Conservation (phyloP, 371 early-diverging fungal species). For the Rhizopus delemar region DNA sequence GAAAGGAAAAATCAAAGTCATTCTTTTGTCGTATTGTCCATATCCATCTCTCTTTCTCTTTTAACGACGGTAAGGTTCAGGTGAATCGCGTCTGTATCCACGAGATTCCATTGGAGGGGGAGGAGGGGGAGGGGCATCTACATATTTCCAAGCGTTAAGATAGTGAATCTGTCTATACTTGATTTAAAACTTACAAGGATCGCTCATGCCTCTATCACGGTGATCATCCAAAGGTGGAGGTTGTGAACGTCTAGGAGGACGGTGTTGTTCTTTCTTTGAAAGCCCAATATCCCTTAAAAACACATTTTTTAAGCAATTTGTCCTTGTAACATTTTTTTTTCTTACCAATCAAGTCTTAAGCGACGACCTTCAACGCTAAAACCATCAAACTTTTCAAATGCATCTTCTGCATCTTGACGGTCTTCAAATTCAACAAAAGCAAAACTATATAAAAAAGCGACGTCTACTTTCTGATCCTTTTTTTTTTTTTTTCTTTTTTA, state of each 20-base stretch:
- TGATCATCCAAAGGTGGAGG: constrained; percentile 31
- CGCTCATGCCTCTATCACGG: constrained; percentile 25
- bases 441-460: constrained; percentile 45
- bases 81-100: constrained; percentile 44
- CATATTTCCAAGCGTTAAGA: not conserved
- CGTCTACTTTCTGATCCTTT: not conserved
- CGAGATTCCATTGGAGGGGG: constrained; percentile 39
- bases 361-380: constrained; percentile 73
- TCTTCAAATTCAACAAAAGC: constrained; percentile 79
- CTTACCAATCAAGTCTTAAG: constrained; percentile 74
- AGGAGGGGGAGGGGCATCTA: constrained; percentile 31
- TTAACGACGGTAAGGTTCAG: constrained; percentile 47
- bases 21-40: too few relatives aligned
- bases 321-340: not conserved
- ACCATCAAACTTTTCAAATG: constrained; percentile 71
- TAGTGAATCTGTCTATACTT: not conserved
- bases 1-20: constrained; percentile 1
- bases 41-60: constrained; percentile 4
- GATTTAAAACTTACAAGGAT: constrained; percentile 32
- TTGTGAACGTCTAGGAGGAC: constrained; percentile 25
- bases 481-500: constrained; percentile 18
- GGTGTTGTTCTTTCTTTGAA: constrained; percentile 63
- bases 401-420: constrained; percentile 77
- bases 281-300: constrained; percentile 63
- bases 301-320: not conserved